Percentiles rank a stretch among this genome's conserved stretches.
These are phyloP conservation scores for Peronospora destructor DNA, from an alignment of 352 stramenopile genomes.

Conservation along the genomic window DNA sequence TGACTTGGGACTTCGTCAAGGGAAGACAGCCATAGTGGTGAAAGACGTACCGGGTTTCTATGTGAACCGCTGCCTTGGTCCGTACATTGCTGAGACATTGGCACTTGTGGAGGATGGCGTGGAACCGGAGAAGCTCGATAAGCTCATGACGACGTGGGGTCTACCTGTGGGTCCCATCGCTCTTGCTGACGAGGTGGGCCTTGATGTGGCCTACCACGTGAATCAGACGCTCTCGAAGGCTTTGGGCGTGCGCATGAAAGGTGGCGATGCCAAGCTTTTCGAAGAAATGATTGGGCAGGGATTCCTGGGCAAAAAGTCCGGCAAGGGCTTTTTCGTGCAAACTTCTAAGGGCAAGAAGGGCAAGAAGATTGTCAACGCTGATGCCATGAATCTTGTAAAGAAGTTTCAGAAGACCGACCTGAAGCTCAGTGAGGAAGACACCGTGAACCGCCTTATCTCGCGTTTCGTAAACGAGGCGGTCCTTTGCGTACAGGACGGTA, in stretches of 20 bases:
- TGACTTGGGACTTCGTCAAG: constrained; percentile 93
- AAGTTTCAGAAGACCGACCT: constrained; percentile 72
- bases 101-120: constrained; percentile 90
- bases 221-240: constrained; percentile 89
- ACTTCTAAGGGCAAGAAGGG: constrained; percentile 83
- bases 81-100: constrained; percentile 90
- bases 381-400: constrained; percentile 76
- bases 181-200: constrained; percentile 94
- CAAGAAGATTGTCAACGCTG: constrained; percentile 86
- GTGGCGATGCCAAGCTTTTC: constrained; percentile 88
- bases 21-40: constrained; percentile 97
- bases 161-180: constrained; percentile 96
- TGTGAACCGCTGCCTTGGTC: constrained; percentile 96
- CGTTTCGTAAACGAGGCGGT: constrained; percentile 97
- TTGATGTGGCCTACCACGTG: constrained; percentile 96
- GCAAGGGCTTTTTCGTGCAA: constrained; percentile 98
- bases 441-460: constrained; percentile 91
- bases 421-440: constrained; percentile 77
- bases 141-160: constrained; percentile 93
- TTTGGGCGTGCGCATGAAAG: constrained; percentile 93
- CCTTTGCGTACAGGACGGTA: constrained; percentile 95
- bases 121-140: constrained; percentile 90
- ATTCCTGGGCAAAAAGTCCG: constrained; percentile 94
- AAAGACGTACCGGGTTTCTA: constrained; percentile 99
- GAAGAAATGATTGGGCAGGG: constrained; percentile 94